Conservation (phyloP, 2,329 filamentous ascomycete species). For the Penicillium sp. region DNA sequence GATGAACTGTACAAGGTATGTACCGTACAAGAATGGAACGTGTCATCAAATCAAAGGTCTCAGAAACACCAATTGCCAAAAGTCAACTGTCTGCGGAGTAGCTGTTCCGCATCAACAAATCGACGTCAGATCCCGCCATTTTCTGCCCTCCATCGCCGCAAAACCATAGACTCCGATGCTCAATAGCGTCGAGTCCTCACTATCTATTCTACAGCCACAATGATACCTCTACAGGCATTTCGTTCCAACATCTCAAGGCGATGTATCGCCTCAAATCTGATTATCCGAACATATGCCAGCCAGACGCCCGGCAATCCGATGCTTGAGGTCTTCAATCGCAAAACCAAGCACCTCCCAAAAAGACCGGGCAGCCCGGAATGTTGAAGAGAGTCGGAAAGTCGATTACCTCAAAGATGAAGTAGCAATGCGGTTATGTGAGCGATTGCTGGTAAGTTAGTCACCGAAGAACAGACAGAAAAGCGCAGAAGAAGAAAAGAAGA, state of each 20-base stretch:
- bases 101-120: constrained; percentile 26
- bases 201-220: constrained; percentile 8
- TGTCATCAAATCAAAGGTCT: neutral
- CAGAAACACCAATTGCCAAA: neutral
- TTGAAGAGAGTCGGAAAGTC: constrained; percentile 70
- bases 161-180: constrained; percentile 1
- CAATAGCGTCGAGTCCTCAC: constrained; percentile 7
- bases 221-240: constrained; percentile 21
- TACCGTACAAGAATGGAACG: neutral
- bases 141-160: constrained; percentile 8
- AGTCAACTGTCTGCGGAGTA: constrained; percentile 16
- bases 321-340: constrained; percentile 87
- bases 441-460: constrained; percentile 65
- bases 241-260: constrained; percentile 18
- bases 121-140: constrained; percentile 27
- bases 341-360: constrained; percentile 85
- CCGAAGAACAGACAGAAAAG: constrained; percentile 1
- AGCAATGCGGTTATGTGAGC: constrained; percentile 76
- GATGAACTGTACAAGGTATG: neutral
- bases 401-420: constrained; percentile 96
- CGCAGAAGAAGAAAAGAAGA: neutral
- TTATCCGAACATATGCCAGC: constrained; percentile 65
- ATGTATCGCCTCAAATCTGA: constrained; percentile 11
- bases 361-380: constrained; percentile 73
- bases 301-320: constrained; percentile 73